Conservation (phyloP, 1,284 basidiomycete genomes). For the Tilletia setariae region DNA sequence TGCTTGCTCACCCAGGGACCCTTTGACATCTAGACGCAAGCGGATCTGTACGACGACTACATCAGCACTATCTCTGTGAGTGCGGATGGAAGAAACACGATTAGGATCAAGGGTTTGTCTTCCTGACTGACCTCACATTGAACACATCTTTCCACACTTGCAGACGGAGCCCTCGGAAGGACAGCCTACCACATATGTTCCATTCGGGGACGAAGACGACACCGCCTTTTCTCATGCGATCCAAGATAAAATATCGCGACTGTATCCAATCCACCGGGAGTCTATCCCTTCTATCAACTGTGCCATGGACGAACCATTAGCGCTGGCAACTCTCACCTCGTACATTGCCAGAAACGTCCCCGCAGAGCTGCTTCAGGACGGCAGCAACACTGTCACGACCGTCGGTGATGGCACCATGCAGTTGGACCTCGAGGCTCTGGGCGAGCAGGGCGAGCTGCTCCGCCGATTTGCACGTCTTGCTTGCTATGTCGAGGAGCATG, state of each 20-base stretch:
- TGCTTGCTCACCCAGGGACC: neutral
- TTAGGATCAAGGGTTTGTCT: too few species aligned
- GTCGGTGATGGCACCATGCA: neutral
- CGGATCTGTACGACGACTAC: slow-evolving; percentile 43
- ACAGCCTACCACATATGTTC: slow-evolving; percentile 21
- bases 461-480: slow-evolving; percentile 35
- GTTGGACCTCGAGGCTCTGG: neutral
- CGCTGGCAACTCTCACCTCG: slow-evolving; percentile 36
- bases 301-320: slow-evolving; percentile 36
- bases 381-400: neutral
- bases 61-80: slow-evolving; percentile 36
- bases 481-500: slow-evolving; percentile 37
- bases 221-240: slow-evolving; percentile 29
- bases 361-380: slow-evolving; percentile 22
- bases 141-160: neutral
- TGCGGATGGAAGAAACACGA: too few species aligned
- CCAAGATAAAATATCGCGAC: slow-evolving; percentile 16
- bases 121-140: neutral
- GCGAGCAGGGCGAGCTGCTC: slow-evolving; percentile 22
- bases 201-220: slow-evolving; percentile 34
- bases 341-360: slow-evolving; percentile 29
- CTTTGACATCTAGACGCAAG: slow-evolving; percentile 24
- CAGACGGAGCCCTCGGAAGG: slow-evolving; percentile 30
- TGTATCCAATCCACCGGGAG: slow-evolving; percentile 37
- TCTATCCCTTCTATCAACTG: slow-evolving; percentile 33